These are phyloP conservation scores for Penicillium griseofulvum DNA, from an alignment of 2,329 filamentous ascomycete genomes.

Conservation along the genomic window DNA sequence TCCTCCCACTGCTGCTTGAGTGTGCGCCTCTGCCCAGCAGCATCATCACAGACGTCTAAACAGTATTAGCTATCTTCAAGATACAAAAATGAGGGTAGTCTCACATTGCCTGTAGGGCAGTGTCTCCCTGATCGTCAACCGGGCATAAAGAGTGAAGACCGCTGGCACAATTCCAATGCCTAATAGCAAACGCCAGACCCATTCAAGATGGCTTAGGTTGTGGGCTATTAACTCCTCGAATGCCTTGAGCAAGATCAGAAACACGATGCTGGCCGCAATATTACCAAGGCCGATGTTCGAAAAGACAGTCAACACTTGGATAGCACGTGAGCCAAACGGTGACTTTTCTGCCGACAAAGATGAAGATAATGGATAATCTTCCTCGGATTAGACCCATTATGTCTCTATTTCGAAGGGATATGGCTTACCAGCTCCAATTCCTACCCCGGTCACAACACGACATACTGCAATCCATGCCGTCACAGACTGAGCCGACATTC, in stretches of 20 bases:
- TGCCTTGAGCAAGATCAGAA: conserved; percentile 17
- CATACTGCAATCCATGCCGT: conserved; percentile 23
- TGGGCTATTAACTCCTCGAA: conserved; percentile 14
- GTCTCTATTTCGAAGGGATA: conserved; percentile 1
- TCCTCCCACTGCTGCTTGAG: conserved; percentile 21
- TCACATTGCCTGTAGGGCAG: conserved; percentile 15
- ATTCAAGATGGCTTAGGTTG: conserved; percentile 14
- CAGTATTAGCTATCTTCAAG: background rate
- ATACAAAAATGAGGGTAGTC: background rate
- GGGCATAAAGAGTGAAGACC: conserved; percentile 23
- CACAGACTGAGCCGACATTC: conserved; percentile 7
- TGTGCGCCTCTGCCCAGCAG: conserved; percentile 11
- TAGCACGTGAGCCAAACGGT: conserved; percentile 15
- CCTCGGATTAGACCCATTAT: conserved; percentile 9
- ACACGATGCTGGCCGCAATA: conserved; percentile 20
- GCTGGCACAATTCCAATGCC: conserved; percentile 26
- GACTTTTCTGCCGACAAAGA: conserved; percentile 13
- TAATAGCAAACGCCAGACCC: conserved; percentile 26
- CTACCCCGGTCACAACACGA: conserved; percentile 23
- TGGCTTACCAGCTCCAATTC: conserved; percentile 24
- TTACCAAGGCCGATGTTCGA: conserved; percentile 24
- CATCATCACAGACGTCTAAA: conserved; percentile 13
- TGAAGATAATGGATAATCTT: conserved; percentile 16
- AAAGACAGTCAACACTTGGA: conserved; percentile 22
- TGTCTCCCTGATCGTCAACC: conserved; percentile 25